Conservation (phyloP, 108 stramenopile species). For the Seminavis robusta region DNA sequence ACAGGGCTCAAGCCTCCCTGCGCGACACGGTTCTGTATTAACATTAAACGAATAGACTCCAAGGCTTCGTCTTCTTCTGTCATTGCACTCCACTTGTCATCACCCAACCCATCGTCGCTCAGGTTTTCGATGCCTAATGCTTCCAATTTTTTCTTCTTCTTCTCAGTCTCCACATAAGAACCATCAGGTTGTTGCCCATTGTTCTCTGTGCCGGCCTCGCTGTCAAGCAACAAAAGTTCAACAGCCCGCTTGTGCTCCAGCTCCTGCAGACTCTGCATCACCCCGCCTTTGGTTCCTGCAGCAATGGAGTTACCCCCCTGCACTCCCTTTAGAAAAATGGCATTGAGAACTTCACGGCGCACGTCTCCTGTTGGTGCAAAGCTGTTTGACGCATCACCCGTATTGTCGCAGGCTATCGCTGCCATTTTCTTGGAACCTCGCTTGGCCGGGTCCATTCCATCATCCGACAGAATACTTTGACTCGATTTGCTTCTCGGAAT, state of each 20-base stretch:
- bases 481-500: too few species aligned
- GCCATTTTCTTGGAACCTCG: conserved; percentile 19
- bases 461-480: too few species aligned
- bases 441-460: not conserved
- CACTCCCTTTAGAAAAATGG: conserved; percentile 83
- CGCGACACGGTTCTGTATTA: conserved; percentile 80
- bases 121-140: conserved; percentile 30
- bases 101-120: conserved; percentile 10
- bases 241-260: conserved; percentile 76
- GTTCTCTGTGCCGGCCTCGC: conserved; percentile 13
- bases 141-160: conserved; percentile 19
- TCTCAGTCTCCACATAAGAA: conserved; percentile 6
- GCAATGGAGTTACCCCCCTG: conserved; percentile 73
- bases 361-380: conserved; percentile 45
- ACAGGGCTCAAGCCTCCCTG: conserved; percentile 58
- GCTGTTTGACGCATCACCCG: conserved; percentile 13
- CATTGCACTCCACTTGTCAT: conserved; percentile 1
- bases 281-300: conserved; percentile 62
- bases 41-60: conserved; percentile 75
- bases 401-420: conserved; percentile 1
- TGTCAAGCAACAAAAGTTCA: conserved; percentile 41
- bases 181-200: conserved; percentile 4
- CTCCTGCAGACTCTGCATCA: conserved; percentile 66
- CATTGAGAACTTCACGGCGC: conserved; percentile 80
- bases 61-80: conserved; percentile 80